Percentiles rank a stretch among this genome's conserved stretches.
These are phyloP conservation scores for Aspergillus ochraceus DNA, from an alignment of 2,329 filamentous ascomycete genomes.

Conservation along the genomic window DNA sequence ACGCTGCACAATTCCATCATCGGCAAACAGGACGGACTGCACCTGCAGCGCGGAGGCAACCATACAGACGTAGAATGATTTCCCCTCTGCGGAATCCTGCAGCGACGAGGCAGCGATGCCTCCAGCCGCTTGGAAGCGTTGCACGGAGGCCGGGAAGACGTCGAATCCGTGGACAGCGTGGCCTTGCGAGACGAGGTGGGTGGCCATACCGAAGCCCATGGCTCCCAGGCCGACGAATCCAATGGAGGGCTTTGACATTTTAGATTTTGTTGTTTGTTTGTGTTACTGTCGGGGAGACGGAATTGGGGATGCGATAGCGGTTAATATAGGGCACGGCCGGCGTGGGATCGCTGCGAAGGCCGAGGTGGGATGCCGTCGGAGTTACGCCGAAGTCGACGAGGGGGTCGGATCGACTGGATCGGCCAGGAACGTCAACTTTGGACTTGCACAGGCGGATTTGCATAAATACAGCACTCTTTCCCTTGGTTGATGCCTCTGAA, in stretches of 20 bases:
- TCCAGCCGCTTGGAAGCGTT: constrained; percentile 64
- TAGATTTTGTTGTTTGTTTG: constrained; percentile 8
- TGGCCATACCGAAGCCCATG: constrained; percentile 83
- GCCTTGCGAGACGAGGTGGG: constrained; percentile 66
- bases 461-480: no score
- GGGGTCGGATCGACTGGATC: no score
- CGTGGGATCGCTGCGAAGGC: background rate
- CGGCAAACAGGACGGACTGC: constrained; percentile 64
- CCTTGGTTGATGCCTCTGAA: no score
- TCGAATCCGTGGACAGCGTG: constrained; percentile 71
- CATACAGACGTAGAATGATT: constrained; percentile 69
- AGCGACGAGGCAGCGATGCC: constrained; percentile 61
- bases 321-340: constrained; percentile 1
- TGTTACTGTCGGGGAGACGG: background rate
- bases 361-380: constrained; percentile 7
- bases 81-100: constrained; percentile 60
- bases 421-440: no score
- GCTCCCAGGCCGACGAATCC: constrained; percentile 75
- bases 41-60: constrained; percentile 72
- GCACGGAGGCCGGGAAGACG: constrained; percentile 65
- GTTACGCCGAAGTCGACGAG: background rate
- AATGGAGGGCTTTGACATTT: constrained; percentile 51
- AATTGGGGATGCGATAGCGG: background rate
- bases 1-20: constrained; percentile 49
- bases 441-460: no score